Evolutionary conservation across 805 yeast species (phyloP).

Genomic region (Metschnikowia reukaufii): DNA sequence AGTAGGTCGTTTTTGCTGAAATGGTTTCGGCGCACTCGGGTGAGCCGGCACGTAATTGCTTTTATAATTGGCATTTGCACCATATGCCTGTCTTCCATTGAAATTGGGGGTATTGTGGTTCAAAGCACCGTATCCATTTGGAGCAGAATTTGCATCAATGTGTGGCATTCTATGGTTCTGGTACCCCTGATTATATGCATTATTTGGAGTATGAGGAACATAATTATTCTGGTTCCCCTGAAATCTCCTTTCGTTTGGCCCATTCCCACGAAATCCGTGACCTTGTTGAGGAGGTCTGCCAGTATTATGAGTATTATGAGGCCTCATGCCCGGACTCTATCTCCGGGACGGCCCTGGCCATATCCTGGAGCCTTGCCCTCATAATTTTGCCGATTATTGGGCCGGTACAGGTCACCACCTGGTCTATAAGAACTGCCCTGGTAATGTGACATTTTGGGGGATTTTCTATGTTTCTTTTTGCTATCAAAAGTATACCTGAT

Average conservation of each 20-base stretch:
- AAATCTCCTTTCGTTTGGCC: conserved; percentile 3
- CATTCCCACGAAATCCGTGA: conserved; percentile 3
- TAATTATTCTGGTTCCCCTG: conserved; percentile 7
- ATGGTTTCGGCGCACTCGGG: conserved; percentile 2
- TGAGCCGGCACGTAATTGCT: background rate
- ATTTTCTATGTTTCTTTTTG: background rate
- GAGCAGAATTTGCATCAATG: background rate
- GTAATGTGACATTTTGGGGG: conserved; percentile 16
- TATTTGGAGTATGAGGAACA: background rate
- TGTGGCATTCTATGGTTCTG: conserved; percentile 4
- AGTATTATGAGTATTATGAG: background rate
- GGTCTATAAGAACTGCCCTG: conserved; percentile 17
- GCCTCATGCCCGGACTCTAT: conserved; percentile 4
- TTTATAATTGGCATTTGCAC: conserved; percentile 1
- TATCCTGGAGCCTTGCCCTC: conserved; percentile 1
- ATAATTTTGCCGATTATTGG: conserved; percentile 4
- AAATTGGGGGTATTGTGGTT: background rate
- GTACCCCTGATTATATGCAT: conserved; percentile 2
- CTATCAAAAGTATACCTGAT: background rate
- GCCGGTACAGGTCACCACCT: conserved; percentile 22
- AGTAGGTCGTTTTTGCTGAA: conserved; percentile 8
- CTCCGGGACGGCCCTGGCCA: conserved; percentile 6
- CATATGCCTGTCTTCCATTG: conserved; percentile 1
- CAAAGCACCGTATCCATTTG: background rate
- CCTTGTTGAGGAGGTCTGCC: conserved; percentile 6